Evolutionary conservation across 2,329 filamentous ascomycete species (phyloP).

Genomic region (Colletotrichum tamarilloi): DNA sequence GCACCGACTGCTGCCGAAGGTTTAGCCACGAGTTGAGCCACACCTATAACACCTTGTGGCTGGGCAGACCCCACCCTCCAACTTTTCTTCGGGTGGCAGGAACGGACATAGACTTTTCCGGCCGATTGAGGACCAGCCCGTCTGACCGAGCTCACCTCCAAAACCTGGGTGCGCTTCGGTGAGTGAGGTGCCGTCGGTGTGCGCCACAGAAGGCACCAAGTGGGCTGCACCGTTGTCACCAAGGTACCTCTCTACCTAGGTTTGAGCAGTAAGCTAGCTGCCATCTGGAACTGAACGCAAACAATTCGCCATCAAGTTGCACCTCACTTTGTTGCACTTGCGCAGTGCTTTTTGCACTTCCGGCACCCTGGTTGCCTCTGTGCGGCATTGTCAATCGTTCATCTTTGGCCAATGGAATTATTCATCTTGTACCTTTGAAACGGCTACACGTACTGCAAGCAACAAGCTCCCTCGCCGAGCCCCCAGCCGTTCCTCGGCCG

Average conservation of each 20-base stretch:
- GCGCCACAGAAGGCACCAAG: not conserved
- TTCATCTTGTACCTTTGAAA: conserved; percentile 17
- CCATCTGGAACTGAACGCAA: not conserved
- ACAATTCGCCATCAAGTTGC: not conserved
- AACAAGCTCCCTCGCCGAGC: conserved; percentile 17
- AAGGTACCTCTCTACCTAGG: not conserved
- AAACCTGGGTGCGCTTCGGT: not conserved
- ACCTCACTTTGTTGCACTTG: not conserved
- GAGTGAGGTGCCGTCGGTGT: not conserved
- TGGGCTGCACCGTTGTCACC: conserved; percentile 7
- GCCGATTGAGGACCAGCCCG: not conserved
- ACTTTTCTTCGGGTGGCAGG: not conserved
- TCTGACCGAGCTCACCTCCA: not conserved
- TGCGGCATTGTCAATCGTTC: not conserved
- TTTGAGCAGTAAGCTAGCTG: not conserved
- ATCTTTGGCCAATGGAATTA: conserved; percentile 6
- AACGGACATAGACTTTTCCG: not conserved
- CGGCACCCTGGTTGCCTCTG: not conserved
- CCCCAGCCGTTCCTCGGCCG: not conserved
- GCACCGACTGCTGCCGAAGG: conserved; percentile 23
- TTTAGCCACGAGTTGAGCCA: not conserved
- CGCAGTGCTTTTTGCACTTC: not conserved
- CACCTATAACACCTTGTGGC: not conserved
- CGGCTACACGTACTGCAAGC: conserved; percentile 1
- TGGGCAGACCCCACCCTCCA: not conserved